Conservation (phyloP, 768 basidiomycete genomes). For the Kwoniella botswanensis region DNA sequence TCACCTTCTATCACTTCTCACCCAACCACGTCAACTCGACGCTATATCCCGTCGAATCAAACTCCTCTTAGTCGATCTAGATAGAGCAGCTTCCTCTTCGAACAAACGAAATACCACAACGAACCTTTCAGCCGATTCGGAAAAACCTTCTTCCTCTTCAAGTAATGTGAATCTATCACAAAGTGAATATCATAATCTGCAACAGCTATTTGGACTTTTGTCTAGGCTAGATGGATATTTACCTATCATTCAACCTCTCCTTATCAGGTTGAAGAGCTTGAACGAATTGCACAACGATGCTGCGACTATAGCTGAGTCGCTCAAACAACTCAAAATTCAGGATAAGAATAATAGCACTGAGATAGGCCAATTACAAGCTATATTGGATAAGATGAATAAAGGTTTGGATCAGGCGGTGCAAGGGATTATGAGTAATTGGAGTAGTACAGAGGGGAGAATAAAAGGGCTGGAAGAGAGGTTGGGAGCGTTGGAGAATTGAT, state of each 20-base stretch:
- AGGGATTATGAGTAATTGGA: conserved; percentile 69
- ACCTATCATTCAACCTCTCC: conserved; percentile 71
- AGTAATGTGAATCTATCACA: conserved; percentile 39
- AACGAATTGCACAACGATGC: conserved; percentile 81
- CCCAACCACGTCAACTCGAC: conserved; percentile 95
- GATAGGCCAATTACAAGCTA: conserved; percentile 70
- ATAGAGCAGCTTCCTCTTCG: conserved; percentile 68
- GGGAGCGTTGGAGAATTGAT: conserved; percentile 17
- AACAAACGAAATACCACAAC: conserved; percentile 53
- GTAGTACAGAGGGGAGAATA: conserved; percentile 62
- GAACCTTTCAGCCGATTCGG: conserved; percentile 5
- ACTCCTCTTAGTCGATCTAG: conserved; percentile 87
- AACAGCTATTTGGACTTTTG: conserved; percentile 58
- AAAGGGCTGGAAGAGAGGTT: conserved; percentile 54
- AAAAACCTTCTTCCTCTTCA: conserved; percentile 1
- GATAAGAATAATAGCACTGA: conserved; percentile 70
- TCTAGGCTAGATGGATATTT: conserved; percentile 61
- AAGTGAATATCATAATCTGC: conserved; percentile 55
- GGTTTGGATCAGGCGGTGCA: conserved; percentile 78
- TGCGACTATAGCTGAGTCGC: conserved; percentile 71
- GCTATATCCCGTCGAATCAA: conserved; percentile 93
- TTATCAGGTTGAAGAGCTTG: conserved; percentile 84
- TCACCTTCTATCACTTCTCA: conserved; percentile 81
- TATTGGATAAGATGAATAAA: conserved; percentile 73
- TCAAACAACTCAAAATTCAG: conserved; percentile 66